phyloP scores from a whole-genome alignment of 2,329 filamentous ascomycete species.

The Fonsecaea pedrosoi region DNA sequence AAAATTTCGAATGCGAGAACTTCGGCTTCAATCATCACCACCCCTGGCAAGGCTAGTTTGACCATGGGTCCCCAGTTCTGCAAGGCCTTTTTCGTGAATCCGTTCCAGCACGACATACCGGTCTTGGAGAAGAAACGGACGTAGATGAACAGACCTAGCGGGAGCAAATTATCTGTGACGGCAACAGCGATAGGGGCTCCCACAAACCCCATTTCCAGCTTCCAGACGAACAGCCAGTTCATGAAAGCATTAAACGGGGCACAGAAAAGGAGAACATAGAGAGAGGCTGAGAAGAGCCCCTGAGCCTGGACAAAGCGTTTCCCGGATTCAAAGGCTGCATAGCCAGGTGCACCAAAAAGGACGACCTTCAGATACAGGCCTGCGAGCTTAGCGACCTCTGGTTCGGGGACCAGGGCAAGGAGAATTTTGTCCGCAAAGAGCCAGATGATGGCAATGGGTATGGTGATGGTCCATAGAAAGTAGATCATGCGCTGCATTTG shows the following conservation, averaged over 20 bases:
- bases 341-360: conserved; percentile 74
- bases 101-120: conserved; percentile 78
- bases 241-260: conserved; percentile 81
- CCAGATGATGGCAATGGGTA: conserved; percentile 77
- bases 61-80: conserved; percentile 85
- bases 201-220: conserved; percentile 71
- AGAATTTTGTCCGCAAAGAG: conserved; percentile 70
- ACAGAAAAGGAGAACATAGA: conserved; percentile 81
- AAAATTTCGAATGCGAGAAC: conserved; percentile 92
- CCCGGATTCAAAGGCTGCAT: conserved; percentile 75
- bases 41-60: conserved; percentile 81
- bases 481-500: conserved; percentile 82
- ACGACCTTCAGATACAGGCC: conserved; percentile 76
- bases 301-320: conserved; percentile 92
- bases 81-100: conserved; percentile 73
- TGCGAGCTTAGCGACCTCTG: conserved; percentile 72
- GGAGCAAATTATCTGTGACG: conserved; percentile 76
- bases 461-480: conserved; percentile 74
- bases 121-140: conserved; percentile 67
- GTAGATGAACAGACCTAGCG: conserved; percentile 74
- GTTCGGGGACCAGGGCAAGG: conserved; percentile 71
- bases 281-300: conserved; percentile 80
- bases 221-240: conserved; percentile 83
- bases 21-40: conserved; percentile 94
- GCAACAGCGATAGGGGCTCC: conserved; percentile 80